phyloP scores from a whole-genome alignment of 441 rosid species.

The Brassica balearica region DNA sequence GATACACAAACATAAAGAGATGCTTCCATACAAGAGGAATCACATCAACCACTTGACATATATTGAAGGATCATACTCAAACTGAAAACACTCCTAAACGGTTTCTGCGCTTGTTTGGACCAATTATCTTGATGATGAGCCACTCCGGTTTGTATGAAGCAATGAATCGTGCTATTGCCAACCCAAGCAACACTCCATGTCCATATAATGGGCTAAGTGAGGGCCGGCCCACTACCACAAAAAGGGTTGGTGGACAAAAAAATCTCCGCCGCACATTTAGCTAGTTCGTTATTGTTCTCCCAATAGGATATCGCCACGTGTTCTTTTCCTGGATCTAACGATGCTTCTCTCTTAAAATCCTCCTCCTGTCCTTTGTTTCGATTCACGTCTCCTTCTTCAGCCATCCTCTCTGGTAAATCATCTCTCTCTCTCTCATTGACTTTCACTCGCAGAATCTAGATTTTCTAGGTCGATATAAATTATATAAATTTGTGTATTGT shows the following conservation, averaged over 20 bases:
- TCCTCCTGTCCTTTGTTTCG: not conserved
- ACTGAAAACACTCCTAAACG: too few species aligned
- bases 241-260: not conserved
- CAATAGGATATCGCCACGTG: conserved; percentile 38
- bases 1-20: too few species aligned
- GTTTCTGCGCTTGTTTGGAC: too few species aligned
- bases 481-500: not conserved
- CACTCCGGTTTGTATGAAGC: too few species aligned
- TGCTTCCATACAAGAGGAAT: too few species aligned
- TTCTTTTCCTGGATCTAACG: conserved; percentile 19
- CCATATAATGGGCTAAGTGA: not conserved
- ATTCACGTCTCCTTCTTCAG: conserved; percentile 31
- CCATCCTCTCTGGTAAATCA: conserved; percentile 39
- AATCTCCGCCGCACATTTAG: conserved; percentile 42
- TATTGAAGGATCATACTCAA: too few species aligned
- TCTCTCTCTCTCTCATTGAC: conserved; percentile 1
- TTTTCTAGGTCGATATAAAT: conserved; percentile 5
- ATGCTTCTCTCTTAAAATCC: conserved; percentile 19
- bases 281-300: conserved; percentile 22
- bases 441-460: not conserved
- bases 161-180: too few species aligned
- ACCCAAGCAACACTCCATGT: too few species aligned
- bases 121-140: too few species aligned
- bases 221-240: not conserved
- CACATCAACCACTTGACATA: too few species aligned